These are phyloP conservation scores for Penicillium freii DNA, from an alignment of 2,329 filamentous ascomycete genomes.

Conservation along the genomic window DNA sequence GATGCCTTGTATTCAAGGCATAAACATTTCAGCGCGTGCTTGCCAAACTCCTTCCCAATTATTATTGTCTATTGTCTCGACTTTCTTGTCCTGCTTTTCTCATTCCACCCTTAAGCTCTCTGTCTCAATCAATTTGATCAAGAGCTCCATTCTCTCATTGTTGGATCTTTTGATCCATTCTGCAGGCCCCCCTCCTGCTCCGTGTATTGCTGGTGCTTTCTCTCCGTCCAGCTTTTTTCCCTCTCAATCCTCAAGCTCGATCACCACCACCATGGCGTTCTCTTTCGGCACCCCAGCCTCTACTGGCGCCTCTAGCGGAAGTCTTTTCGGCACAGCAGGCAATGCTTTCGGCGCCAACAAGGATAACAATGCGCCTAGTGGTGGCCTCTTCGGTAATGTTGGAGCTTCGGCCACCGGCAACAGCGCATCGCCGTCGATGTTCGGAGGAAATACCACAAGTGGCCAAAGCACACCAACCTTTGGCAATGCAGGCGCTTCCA, in stretches of 20 bases:
- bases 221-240: conserved; percentile 19
- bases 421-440: conserved; percentile 34
- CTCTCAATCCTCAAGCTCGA: conserved; percentile 20
- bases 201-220: conserved; percentile 14
- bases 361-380: conserved; percentile 28
- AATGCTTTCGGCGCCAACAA: conserved; percentile 34
- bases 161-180: conserved; percentile 10
- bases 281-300: conserved; percentile 41
- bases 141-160: conserved; percentile 6
- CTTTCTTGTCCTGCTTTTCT: conserved; percentile 6
- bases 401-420: conserved; percentile 34
- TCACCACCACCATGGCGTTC: conserved; percentile 33
- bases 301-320: conserved; percentile 33
- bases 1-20: conserved; percentile 20
- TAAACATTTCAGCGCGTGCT: conserved; percentile 18
- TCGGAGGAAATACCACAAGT: conserved; percentile 30
- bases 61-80: conserved; percentile 18
- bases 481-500: conserved; percentile 26
- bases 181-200: conserved; percentile 15
- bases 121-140: conserved; percentile 4
- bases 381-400: conserved; percentile 45
- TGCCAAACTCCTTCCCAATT: conserved; percentile 26
- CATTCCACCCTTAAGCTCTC: conserved; percentile 1
- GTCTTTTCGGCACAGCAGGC: conserved; percentile 36
- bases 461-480: conserved; percentile 28